Conservation (phyloP, 345 rosid species). For the Barbarea vulgaris region DNA sequence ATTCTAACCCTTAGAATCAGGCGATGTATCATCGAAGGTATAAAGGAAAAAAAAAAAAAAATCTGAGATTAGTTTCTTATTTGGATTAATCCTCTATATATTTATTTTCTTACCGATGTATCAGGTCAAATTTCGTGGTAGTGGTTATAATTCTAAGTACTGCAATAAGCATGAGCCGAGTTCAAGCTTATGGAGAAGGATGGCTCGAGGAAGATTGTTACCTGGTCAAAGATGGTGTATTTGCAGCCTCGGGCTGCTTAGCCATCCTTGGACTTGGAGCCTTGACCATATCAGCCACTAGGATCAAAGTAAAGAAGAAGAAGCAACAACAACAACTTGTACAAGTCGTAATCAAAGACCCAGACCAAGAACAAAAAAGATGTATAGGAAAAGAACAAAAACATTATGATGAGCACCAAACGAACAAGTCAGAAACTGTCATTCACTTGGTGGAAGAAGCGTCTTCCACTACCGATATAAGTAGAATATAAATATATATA, state of each 20-base stretch:
- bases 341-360: slow-evolving; percentile 39
- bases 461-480: slow-evolving; percentile 24
- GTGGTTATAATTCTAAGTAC: slow-evolving; percentile 51
- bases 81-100: not conserved
- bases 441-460: slow-evolving; percentile 37
- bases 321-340: slow-evolving; percentile 47
- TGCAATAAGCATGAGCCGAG: slow-evolving; percentile 72
- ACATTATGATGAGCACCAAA: slow-evolving; percentile 13
- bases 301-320: slow-evolving; percentile 18
- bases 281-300: slow-evolving; percentile 44
- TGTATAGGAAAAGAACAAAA: slow-evolving; percentile 10
- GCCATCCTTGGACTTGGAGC: slow-evolving; percentile 45
- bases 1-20: not conserved
- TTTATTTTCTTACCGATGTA: not conserved
- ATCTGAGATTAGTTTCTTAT: not conserved
- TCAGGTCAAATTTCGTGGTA: slow-evolving; percentile 68
- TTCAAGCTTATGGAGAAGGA: slow-evolving; percentile 68
- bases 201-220: slow-evolving; percentile 81
- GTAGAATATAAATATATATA: slow-evolving; percentile 21
- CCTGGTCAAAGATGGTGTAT: slow-evolving; percentile 64
- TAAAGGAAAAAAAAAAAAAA: not conserved
- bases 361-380: not conserved
- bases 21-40: not conserved
- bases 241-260: slow-evolving; percentile 51
- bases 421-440: slow-evolving; percentile 27